Evolutionary conservation across 345 rosid genomes (phyloP).

Genomic region (Arabis hirsuta): DNA sequence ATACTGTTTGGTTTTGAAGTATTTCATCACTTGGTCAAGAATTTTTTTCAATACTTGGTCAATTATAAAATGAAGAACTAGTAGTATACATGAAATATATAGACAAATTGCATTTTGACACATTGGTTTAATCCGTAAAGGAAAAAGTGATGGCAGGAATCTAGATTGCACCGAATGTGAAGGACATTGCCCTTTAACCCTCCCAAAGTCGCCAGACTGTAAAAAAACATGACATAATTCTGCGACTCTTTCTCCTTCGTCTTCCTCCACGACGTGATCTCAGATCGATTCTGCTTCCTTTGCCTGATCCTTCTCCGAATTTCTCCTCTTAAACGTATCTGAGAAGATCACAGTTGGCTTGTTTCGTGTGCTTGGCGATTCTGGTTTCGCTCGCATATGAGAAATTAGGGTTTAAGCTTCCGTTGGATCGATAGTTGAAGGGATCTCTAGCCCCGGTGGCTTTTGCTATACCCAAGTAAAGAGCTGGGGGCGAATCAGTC

Average conservation of each 20-base stretch:
- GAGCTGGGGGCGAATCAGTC: conserved; percentile 99
- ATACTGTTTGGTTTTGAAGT: too few species aligned
- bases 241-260: conserved; percentile 13
- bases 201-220: conserved; percentile 33
- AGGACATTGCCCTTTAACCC: conserved; percentile 25
- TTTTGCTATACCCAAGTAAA: conserved; percentile 42
- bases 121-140: too few species aligned
- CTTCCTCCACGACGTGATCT: neutral
- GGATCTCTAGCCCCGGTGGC: conserved; percentile 41
- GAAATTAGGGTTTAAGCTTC: conserved; percentile 45
- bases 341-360: too few species aligned
- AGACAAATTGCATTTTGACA: too few species aligned
- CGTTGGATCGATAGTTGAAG: neutral
- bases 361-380: neutral
- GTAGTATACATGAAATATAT: too few species aligned
- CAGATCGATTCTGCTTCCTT: conserved; percentile 16
- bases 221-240: conserved; percentile 21
- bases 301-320: neutral
- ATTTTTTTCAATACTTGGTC: too few species aligned
- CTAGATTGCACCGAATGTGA: conserved; percentile 19
- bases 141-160: neutral
- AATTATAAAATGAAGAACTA: too few species aligned
- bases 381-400: neutral
- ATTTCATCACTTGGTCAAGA: too few species aligned
- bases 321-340: neutral